phyloP scores from a whole-genome alignment of 1,284 basidiomycete genomes.

The Cutaneotrichosporon spelunceum region DNA sequence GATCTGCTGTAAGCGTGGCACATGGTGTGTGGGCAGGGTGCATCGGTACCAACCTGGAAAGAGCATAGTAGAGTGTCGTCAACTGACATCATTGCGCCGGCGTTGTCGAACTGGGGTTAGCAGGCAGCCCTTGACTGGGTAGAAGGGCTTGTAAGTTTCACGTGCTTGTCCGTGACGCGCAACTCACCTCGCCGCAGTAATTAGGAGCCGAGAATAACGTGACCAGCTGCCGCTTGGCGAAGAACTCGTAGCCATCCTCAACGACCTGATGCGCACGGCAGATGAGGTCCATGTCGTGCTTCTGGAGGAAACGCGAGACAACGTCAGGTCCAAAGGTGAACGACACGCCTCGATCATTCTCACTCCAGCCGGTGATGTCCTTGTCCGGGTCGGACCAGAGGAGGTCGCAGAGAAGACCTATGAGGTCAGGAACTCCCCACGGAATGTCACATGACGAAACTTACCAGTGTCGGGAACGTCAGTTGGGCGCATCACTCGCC shows the following conservation, averaged over 20 bases:
- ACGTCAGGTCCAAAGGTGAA: conserved; percentile 88
- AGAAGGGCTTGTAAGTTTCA: not conserved
- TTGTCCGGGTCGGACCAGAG: conserved; percentile 99
- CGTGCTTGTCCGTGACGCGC: not conserved
- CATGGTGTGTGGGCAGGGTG: not conserved
- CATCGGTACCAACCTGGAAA: conserved; percentile 69
- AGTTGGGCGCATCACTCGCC: conserved; percentile 97
- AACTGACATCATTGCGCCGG: conserved; percentile 99
- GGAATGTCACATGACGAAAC: conserved; percentile 33
- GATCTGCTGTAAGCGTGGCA: conserved; percentile 59
- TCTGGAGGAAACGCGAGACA: conserved; percentile 95
- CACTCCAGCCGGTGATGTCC: conserved; percentile 98
- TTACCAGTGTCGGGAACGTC: conserved; percentile 96
- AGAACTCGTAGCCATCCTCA: conserved; percentile 99
- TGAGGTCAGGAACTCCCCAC: conserved; percentile 30
- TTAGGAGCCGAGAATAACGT: conserved; percentile 97
- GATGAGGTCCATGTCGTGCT: conserved; percentile 99
- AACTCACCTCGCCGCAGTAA: conserved; percentile 76
- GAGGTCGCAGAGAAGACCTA: conserved; percentile 88
- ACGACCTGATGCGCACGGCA: conserved; percentile 98
- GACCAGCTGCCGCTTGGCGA: conserved; percentile 94
- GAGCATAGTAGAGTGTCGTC: conserved; percentile 97
- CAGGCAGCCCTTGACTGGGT: not conserved
- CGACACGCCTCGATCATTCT: conserved; percentile 97
- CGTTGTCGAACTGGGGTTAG: conserved; percentile 76